Evolutionary conservation across 305 asterid species (phyloP), one percentile per base, ranked within the genome.

Genomic region (Ajuga reptans): DNA sequence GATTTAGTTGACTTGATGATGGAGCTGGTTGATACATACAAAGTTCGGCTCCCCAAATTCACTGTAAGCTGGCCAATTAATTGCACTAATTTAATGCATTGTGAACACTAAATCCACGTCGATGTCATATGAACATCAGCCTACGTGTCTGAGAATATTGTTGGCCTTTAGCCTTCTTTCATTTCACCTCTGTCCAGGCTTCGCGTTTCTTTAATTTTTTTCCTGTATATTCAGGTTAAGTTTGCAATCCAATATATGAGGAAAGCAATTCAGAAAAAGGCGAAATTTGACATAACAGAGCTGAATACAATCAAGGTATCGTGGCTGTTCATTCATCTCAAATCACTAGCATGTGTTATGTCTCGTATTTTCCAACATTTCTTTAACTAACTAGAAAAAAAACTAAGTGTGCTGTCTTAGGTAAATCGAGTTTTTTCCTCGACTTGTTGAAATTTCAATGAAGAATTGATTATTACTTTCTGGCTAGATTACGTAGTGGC

Each of bases 1-100:
- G 96, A 92, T 86, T 83, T 92, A 83, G 95, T 89, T 64, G 95
- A 89, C 80, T 83, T 92, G 82, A 92, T 89, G 98, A 89, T 86
- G 92, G 98, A 92, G 78, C 85, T 92, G 58, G 98, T 92, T 60
- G 96, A 92, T 82, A 87, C 94, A 36, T 87, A 86, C 83, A 89
- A 89, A 86, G 84, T 89, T 57, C 92, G 96, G 36, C 86, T 92
- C 45, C 98, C 98, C 51, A 89, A 85, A 81, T 92, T 92, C 86
- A 92, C 96, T 46, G 98, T 92, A 78, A 80, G 89, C 33, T 18
- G 7, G 59, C 39, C 63, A 6, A 46, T 62, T 62, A 42, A 18
- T 64, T 18, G 1, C 7, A 21, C 55, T 49, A 50, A 17, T 54
- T 31, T 31, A 31, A 43, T 14, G 56, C 39, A 12, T 17, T 11